Evolutionary conservation across 2,329 filamentous ascomycete genomes (phyloP).

Genomic region (Stemphylium beticola): DNA sequence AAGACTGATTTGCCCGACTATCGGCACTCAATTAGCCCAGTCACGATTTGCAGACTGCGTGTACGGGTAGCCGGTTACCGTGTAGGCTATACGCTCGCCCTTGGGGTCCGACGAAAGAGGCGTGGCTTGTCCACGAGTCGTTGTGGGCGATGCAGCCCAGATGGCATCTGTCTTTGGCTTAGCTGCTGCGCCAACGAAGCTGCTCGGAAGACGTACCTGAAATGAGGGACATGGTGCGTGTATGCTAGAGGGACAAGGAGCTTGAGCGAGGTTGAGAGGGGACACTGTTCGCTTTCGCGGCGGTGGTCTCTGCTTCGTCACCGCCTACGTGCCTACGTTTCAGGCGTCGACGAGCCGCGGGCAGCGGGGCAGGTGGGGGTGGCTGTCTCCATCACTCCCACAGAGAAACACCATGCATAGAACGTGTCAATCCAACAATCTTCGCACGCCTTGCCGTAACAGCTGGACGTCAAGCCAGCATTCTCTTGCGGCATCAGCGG

Average conservation of each 20-base stretch:
- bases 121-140: constrained; percentile 83
- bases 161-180: constrained; percentile 64
- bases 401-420: not conserved
- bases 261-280: no score
- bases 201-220: constrained; percentile 18
- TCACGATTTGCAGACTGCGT: not conserved
- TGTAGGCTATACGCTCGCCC: constrained; percentile 90
- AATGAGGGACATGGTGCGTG: constrained; percentile 22
- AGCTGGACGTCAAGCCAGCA: no score
- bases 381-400: not conserved
- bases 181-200: not conserved
- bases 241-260: not conserved
- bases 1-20: constrained; percentile 97
- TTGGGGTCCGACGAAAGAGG: constrained; percentile 87
- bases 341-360: constrained; percentile 4
- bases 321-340: constrained; percentile 10
- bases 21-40: constrained; percentile 9
- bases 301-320: constrained; percentile 12
- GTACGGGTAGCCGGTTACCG: constrained; percentile 62
- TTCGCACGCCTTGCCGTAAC: no score
- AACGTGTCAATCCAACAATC: no score
- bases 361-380: constrained; percentile 17
- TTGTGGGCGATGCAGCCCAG: constrained; percentile 83
- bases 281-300: constrained; percentile 2
- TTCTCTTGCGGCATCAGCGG: no score